Evolutionary conservation across 495 filamentous ascomycete species (phyloP).

Genomic region (Trichoderma parareesei): DNA sequence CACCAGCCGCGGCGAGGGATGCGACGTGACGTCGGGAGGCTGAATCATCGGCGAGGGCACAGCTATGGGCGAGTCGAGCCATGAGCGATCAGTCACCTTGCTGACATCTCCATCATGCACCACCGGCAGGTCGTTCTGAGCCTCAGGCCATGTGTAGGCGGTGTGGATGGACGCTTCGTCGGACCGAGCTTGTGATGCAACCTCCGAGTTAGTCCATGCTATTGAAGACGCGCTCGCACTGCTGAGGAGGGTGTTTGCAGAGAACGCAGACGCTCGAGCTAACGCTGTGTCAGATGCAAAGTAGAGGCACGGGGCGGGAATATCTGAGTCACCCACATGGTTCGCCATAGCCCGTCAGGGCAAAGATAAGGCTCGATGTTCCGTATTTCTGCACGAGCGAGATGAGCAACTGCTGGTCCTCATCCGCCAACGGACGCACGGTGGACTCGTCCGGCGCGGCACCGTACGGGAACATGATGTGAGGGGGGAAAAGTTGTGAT

Average conservation of each 20-base stretch:
- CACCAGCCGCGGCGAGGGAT: slow-evolving; percentile 2
- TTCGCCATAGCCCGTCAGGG: slow-evolving; percentile 11
- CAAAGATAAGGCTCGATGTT: slow-evolving; percentile 4
- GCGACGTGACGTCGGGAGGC: background rate
- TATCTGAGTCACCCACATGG: background rate
- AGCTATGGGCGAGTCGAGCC: slow-evolving; percentile 11
- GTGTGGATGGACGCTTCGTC: slow-evolving; percentile 13
- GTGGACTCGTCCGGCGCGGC: slow-evolving; percentile 6
- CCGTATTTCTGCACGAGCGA: slow-evolving; percentile 11
- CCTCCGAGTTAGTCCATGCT: slow-evolving; percentile 10
- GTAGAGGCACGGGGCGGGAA: background rate
- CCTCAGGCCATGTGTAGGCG: background rate
- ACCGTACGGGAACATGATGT: slow-evolving; percentile 7
- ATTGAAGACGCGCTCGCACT: slow-evolving; percentile 9
- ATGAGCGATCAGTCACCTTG: slow-evolving; percentile 8
- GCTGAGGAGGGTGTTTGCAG: slow-evolving; percentile 10
- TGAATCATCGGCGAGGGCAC: background rate
- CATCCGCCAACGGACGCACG: slow-evolving; percentile 10
- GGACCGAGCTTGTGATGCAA: slow-evolving; percentile 6
- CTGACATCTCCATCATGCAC: slow-evolving; percentile 4
- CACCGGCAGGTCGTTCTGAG: background rate
- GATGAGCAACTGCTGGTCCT: slow-evolving; percentile 10
- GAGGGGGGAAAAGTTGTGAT: background rate
- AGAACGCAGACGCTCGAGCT: slow-evolving; percentile 8
- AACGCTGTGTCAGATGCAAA: slow-evolving; percentile 1